A percentile compares a stretch with the other conserved stretches of the same genome.
Conservation (phyloP, 176 grass and related monocot genomes). For the Miscanthus lutarioriparius region DNA sequence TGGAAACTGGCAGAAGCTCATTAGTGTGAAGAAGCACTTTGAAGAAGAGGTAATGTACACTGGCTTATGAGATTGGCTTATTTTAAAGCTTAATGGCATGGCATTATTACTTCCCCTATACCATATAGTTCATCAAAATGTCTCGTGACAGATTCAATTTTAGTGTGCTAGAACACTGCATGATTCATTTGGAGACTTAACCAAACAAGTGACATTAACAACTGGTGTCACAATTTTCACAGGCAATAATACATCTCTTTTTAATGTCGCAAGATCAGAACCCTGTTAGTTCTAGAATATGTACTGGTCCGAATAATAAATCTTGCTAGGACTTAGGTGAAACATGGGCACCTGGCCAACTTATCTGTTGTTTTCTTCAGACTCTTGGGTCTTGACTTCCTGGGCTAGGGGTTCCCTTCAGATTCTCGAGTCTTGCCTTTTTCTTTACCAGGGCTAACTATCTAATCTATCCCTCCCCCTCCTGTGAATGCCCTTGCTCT, state of each 20-base stretch:
- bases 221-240: too few species aligned
- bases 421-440: too few species aligned
- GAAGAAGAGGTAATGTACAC: constrained; percentile 60
- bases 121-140: not conserved
- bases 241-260: too few species aligned
- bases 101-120: not conserved
- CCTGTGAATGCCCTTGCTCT: not conserved
- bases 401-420: too few species aligned
- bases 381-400: too few species aligned
- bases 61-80: not conserved
- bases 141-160: not conserved
- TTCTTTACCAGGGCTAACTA: too few species aligned
- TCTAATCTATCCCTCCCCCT: too few species aligned
- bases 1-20: constrained; percentile 73
- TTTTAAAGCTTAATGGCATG: not conserved
- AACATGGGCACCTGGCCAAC: not conserved
- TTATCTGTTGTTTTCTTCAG: too few species aligned
- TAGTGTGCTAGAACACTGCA: not conserved
- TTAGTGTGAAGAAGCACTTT: constrained; percentile 50
- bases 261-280: too few species aligned
- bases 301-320: not conserved
- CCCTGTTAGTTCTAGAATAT: not conserved
- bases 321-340: constrained; percentile 7
- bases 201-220: too few species aligned
- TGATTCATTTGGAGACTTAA: too few species aligned